These are phyloP conservation scores for Trichocomaceae sp. DNA, from an alignment of 2,329 filamentous ascomycete species.

Conservation along the genomic window DNA sequence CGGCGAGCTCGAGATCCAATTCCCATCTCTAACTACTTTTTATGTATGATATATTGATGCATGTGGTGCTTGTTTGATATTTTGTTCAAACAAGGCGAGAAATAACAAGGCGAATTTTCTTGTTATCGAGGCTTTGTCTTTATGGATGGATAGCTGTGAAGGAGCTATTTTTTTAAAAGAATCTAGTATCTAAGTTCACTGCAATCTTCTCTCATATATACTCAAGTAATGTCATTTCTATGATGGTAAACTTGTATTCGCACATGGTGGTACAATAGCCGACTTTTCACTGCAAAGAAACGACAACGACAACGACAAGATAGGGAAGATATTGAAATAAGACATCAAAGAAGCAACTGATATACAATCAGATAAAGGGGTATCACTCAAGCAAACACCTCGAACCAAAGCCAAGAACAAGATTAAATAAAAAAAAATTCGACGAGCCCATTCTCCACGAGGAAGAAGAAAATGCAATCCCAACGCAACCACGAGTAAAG, in stretches of 20 bases:
- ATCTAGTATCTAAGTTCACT: background rate
- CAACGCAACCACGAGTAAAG: background rate
- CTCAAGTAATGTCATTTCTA: background rate
- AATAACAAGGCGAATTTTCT: background rate
- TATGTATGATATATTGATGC: background rate
- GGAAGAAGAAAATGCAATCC: background rate
- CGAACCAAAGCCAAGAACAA: background rate
- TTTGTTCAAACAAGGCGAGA: background rate
- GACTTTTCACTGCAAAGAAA: background rate
- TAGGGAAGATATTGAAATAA: background rate
- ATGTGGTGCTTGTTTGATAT: background rate
- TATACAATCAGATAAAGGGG: background rate
- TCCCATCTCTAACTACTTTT: constrained; percentile 4
- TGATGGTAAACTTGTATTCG: background rate
- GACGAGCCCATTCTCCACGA: background rate
- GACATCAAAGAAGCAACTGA: background rate
- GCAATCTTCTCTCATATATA: background rate
- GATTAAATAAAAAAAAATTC: background rate
- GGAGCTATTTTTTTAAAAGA: background rate
- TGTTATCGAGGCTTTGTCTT: background rate
- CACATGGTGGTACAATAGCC: background rate
- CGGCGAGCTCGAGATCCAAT: too few relatives aligned
- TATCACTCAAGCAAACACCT: constrained; percentile 9
- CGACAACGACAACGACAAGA: background rate
- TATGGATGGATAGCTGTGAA: background rate